Evolutionary conservation across 1,139 yeast genomes (phyloP), one percentile per base, ranked within the genome.

Genomic region (Pichia sp.): DNA sequence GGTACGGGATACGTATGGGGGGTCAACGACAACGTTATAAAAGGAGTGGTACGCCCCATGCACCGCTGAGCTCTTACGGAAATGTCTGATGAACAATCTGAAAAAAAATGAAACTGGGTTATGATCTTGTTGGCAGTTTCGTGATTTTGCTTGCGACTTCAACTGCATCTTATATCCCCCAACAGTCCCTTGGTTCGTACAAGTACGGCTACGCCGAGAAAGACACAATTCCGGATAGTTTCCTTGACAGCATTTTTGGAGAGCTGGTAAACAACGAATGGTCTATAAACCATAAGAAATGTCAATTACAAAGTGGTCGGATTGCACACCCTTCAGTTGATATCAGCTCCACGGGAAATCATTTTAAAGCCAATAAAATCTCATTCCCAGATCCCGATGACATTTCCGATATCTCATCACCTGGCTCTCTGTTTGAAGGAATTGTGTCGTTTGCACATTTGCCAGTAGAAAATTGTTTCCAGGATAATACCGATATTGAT

Each of bases 401-500:
- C 38, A 52, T 61, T 5, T 47, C 55, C 5, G 65, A 61, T 43
- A 46, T 60, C 33, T 51, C 46, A 44, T 41, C 36, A 5, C 42
- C 39, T 5, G 16, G 5, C 1, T 49, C 51, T 9, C 41, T 54
- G 16, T 71, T 67, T 52, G 72, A 75, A 0, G 77, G 78, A 1
- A 69, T 72, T 35, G 62, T 71, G 5, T 67, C 77, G 0, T 73
- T 69, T 59, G 78, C 71, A 3, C 72, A 68, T 43, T 58, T 71
- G 27, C 68, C 69, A 1, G 62, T 61, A 41, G 54, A 62, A 47
- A 58, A 68, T 36, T 73, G 78, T 50, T 72, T 72, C 49, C 57
- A 56, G 27, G 52, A 55, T 7, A 40, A 36, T 6, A 36, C 48
- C 32, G 48, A 49, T 4, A 57, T 69, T 26, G 77, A 73, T 50